Evolutionary conservation across 345 rosid genomes (phyloP).

Genomic region (Salix udensis): DNA sequence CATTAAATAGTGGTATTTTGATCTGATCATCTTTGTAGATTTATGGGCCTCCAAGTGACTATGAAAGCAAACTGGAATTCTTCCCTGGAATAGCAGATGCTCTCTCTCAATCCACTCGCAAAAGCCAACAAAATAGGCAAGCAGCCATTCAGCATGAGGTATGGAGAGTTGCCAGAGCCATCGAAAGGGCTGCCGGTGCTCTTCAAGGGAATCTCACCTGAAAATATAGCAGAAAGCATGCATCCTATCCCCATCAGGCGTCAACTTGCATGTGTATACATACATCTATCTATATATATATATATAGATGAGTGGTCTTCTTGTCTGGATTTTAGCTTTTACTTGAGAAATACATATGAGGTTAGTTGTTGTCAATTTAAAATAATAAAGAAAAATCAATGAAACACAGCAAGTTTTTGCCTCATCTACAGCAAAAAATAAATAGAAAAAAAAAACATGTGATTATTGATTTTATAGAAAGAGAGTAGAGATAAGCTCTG

Average conservation of each 20-base stretch:
- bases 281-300: no score
- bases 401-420: neutral
- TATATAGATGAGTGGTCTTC: neutral
- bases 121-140: constrained; percentile 12
- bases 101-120: constrained; percentile 24
- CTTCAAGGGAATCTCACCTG: constrained; percentile 46
- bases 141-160: constrained; percentile 63
- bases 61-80: constrained; percentile 53
- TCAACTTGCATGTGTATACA: neutral
- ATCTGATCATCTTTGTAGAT: constrained; percentile 38
- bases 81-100: constrained; percentile 89
- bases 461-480: neutral
- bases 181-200: constrained; percentile 71
- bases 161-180: constrained; percentile 90
- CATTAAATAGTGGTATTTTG: neutral
- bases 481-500: neutral
- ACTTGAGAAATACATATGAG: neutral
- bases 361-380: neutral
- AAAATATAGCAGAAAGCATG: neutral
- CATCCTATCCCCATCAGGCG: neutral
- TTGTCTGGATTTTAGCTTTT: neutral
- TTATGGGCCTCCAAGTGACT: constrained; percentile 60
- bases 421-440: neutral
- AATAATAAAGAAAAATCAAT: neutral
- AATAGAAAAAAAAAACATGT: no score